These are phyloP conservation scores for Phaeosphaeriaceae sp. DNA, from an alignment of 2,329 filamentous ascomycete species.

Conservation along the genomic window DNA sequence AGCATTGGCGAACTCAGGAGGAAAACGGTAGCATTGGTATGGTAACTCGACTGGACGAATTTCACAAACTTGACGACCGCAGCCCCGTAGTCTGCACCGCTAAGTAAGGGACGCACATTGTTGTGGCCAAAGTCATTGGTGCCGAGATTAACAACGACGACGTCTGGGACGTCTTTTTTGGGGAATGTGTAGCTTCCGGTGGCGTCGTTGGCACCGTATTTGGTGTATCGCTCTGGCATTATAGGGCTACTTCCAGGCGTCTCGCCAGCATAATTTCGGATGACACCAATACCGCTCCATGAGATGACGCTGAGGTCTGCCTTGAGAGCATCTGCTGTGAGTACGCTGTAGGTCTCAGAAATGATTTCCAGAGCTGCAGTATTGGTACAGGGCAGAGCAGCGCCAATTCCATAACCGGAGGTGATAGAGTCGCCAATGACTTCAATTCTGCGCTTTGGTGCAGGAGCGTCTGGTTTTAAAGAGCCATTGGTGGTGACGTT, in stretches of 20 bases:
- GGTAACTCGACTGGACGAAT: constrained; percentile 30
- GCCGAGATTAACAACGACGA: constrained; percentile 54
- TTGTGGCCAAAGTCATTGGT: constrained; percentile 54
- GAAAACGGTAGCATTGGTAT: constrained; percentile 49
- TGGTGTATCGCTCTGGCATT: constrained; percentile 52
- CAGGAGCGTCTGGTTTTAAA: constrained; percentile 19
- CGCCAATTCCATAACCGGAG: constrained; percentile 55
- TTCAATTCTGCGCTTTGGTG: constrained; percentile 49
- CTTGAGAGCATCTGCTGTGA: constrained; percentile 49
- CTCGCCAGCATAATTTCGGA: constrained; percentile 47
- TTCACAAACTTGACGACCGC: constrained; percentile 38
- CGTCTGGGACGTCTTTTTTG: constrained; percentile 37
- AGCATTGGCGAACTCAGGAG: constrained; percentile 52
- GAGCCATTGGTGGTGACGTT: constrained; percentile 37
- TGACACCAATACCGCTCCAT: constrained; percentile 55
- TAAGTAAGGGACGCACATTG: constrained; percentile 17
- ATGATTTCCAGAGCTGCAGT: constrained; percentile 50
- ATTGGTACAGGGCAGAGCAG: constrained; percentile 50
- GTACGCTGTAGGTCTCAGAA: constrained; percentile 52
- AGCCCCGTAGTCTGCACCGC: constrained; percentile 15
- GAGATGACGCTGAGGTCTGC: constrained; percentile 55
- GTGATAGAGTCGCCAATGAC: constrained; percentile 56
- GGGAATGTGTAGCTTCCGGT: constrained; percentile 50
- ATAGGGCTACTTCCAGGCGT: constrained; percentile 40
- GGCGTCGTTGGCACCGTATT: constrained; percentile 52